Percentiles rank a stretch among this genome's conserved stretches.
phyloP scores from a whole-genome alignment of 2,329 filamentous ascomycete genomes.

The Verruconis gallopava region DNA sequence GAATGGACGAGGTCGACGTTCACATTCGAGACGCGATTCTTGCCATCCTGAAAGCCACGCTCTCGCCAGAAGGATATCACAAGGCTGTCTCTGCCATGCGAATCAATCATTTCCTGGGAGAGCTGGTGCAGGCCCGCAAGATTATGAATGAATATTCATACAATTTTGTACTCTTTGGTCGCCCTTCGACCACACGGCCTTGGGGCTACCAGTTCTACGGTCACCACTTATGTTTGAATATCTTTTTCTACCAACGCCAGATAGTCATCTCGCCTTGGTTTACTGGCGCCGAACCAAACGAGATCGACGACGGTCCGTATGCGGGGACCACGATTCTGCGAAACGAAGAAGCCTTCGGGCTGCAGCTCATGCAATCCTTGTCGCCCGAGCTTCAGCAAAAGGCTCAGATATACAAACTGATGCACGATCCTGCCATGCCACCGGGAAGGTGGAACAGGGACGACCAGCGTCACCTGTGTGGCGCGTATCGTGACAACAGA shows the following conservation, averaged over 20 bases:
- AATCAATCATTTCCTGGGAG: conserved; percentile 62
- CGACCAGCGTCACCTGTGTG: conserved; percentile 66
- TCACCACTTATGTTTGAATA: conserved; percentile 62
- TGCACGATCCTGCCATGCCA: conserved; percentile 45
- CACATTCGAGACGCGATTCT: conserved; percentile 33
- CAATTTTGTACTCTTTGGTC: conserved; percentile 61
- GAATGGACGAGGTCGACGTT: conserved; percentile 48
- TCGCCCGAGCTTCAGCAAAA: conserved; percentile 29
- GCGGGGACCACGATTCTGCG: conserved; percentile 53
- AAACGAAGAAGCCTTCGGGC: conserved; percentile 48
- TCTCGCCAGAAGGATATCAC: conserved; percentile 57
- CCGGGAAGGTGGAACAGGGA: conserved; percentile 65
- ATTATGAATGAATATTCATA: conserved; percentile 67
- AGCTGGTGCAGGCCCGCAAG: conserved; percentile 46
- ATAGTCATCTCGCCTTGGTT: conserved; percentile 63
- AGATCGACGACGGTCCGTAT: conserved; percentile 53
- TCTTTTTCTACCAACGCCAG: conserved; percentile 52
- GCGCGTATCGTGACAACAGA: conserved; percentile 67
- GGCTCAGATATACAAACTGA: conserved; percentile 45
- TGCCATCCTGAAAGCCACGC: conserved; percentile 40
- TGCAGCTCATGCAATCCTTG: conserved; percentile 58
- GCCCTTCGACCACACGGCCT: conserved; percentile 41
- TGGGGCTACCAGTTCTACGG: conserved; percentile 70
- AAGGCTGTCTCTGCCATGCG: conserved; percentile 60
- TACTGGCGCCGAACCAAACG: conserved; percentile 67